phyloP scores from a whole-genome alignment of 176 grass and related monocot genomes.

The Carex kokanica region DNA sequence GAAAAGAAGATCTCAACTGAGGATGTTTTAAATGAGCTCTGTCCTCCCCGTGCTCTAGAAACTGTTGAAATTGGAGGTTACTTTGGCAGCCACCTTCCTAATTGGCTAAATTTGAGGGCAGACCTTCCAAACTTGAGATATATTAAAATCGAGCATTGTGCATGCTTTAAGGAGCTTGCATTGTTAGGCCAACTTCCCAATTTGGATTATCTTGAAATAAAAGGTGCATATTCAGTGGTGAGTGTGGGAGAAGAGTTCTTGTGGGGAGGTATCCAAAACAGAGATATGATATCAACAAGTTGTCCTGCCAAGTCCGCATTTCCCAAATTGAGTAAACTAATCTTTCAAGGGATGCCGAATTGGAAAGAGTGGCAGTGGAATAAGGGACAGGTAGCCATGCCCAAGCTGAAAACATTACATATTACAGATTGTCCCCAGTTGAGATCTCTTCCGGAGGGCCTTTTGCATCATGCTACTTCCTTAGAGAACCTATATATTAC shows the following conservation, averaged over 20 bases:
- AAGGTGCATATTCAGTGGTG: neutral
- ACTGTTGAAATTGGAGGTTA: neutral
- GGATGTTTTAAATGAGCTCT: constrained; percentile 1
- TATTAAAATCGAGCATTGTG: neutral
- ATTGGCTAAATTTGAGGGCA: neutral
- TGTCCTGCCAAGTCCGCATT: neutral
- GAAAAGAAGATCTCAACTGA: neutral
- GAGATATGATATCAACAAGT: neutral
- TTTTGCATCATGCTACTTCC: neutral
- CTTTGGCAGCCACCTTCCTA: neutral
- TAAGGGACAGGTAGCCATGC: neutral
- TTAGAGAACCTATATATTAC: neutral
- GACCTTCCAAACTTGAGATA: neutral
- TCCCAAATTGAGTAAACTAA: neutral
- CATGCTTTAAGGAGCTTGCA: neutral
- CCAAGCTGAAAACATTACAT: neutral
- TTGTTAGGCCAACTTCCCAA: neutral
- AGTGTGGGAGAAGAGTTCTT: neutral
- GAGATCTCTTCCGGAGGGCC: neutral
- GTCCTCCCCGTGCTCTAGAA: neutral
- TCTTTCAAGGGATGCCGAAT: neutral
- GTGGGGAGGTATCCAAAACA: neutral
- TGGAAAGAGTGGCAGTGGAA: constrained; percentile 16
- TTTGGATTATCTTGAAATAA: neutral
- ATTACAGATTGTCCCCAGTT: neutral